Evolutionary conservation across 2,329 filamentous ascomycete genomes (phyloP).

Genomic region (Coniochaeta sp.): DNA sequence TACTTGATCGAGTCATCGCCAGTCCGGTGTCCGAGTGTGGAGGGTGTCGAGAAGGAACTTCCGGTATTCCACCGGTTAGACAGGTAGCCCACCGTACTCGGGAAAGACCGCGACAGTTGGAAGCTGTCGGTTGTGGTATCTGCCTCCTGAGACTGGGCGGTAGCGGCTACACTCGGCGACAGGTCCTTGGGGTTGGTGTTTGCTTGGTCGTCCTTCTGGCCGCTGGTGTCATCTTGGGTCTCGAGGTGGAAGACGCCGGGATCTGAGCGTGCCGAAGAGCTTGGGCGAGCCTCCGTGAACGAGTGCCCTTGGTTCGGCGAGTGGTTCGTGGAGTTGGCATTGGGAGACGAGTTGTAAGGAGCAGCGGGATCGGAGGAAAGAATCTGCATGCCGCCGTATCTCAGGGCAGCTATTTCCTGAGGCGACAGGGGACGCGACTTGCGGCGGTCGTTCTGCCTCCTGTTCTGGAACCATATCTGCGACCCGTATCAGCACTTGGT

Average conservation of each 20-base stretch:
- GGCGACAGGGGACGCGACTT: constrained; percentile 78
- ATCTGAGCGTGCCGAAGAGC: not conserved
- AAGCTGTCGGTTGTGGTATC: not conserved
- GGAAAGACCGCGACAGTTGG: constrained; percentile 30
- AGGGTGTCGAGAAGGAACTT: constrained; percentile 44
- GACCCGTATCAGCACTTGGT: constrained; percentile 8
- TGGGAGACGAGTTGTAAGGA: constrained; percentile 18
- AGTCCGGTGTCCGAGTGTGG: constrained; percentile 27
- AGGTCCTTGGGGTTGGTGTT: not conserved
- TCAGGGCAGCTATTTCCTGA: constrained; percentile 62
- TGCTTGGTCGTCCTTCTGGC: constrained; percentile 5
- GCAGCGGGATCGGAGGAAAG: constrained; percentile 37
- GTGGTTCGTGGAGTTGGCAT: not conserved
- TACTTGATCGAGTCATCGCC: constrained; percentile 40
- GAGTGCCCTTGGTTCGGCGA: not conserved
- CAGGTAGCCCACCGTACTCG: constrained; percentile 41
- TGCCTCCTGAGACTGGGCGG: not conserved
- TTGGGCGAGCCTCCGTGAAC: not conserved
- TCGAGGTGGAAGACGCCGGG: constrained; percentile 1
- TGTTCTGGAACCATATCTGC: constrained; percentile 97
- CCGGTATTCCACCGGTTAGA: constrained; percentile 51
- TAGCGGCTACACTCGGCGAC: not conserved
- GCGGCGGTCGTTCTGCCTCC: constrained; percentile 84
- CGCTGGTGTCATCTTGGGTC: not conserved
- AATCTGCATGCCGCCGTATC: constrained; percentile 46